Base-by-base conservation (phyloP, 2,329 filamentous ascomycete species). In the Huntiella abstrusa region DNA sequence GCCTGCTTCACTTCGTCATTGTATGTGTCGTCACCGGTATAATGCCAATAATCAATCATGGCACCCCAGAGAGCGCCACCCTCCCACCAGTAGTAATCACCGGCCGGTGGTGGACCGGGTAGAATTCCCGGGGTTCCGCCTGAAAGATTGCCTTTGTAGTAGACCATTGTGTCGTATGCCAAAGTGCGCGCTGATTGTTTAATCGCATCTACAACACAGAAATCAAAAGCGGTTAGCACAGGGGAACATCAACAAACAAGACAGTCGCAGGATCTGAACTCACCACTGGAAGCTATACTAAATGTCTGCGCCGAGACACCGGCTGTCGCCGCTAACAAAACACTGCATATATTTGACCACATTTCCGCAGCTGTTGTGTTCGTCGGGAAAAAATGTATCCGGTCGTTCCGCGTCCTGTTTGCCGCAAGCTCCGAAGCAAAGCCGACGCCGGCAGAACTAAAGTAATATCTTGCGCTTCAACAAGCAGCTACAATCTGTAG, bases 71-170 rank as follows among this genome's bases (percentile, higher is more conserved):
- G 66, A 11, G 75, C 73, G 45, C 75, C 73, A 4, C 74, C 75
- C 57, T 83, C 75, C 79, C 79, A 84, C 79, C 79, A 84, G 65
- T 82, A 83, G 58, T 79, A 80, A 51, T 70, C 65, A 52, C 71
- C 71, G 51, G 44, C 56, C 59, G 34, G 64, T 8, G 71, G 71
- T 46, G 72, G 72, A 0, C 71, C 71, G 1, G 71, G 71, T 8
- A 75, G 58, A 53, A 73, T 74, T 33, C 72, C 72, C 5, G 71
- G 71, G 12, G 67, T 69, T 55, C 64, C 60, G 46, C 71, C 70
- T 1, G 67, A 60, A 49, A 63, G 54, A 52, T 72, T 69, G 48
- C 69, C 69, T 34, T 65, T 59, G 57, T 73, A 73, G 53, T 66
- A 67, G 11, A 61, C 54, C 58, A 72, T 65, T 12, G 71, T 58